Evolutionary conservation across 1,284 basidiomycete species (phyloP), one percentile per base, ranked within the genome.

Genomic region (Schizophyllum amplum): DNA sequence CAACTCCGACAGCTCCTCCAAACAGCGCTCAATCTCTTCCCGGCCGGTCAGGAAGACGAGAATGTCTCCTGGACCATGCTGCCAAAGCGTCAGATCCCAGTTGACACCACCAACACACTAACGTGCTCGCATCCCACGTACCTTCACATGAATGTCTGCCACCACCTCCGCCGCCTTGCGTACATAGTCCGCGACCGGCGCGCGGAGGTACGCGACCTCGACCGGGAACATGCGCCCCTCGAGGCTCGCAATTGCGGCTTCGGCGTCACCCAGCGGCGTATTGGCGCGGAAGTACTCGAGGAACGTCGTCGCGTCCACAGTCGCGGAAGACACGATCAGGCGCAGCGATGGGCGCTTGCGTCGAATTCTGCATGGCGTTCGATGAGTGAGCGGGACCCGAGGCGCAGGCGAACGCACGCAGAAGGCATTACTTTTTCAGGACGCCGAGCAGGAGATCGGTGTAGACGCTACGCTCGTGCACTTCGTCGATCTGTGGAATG

Each of bases 31-130:
- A 53, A 99, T 99, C 66, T 99, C 97, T 65, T 99, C 96, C 56
- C 96, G 80, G n/a, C 97, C 94, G 0, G 97, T 95, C 52, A 98
- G 70, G 68, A 99, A 99, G 3, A 98, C 85, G 11, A 99, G 80
- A 48, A 99, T 83, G 70, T 98, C 95, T 0, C 96, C 96, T 1
- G 84, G 78, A 64, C 83, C 81, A 75, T 88, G 83, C 76, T 86
- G 60, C 42, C n/a, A 24, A 27, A 55, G 53, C 49, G 4, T 42
- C 7, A 9, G 13, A 42, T 4, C 13, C 17, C 33, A 42, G 33
- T 17, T 4, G n/a, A n/a, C n/a, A 4, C 7, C 17, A 3, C 4
- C 33, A 42, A 9, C 2, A 13, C 33, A 4, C 33, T 3, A 42
- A 17, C 17, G 4, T 42, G 21, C 52, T 55, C 48, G n/a, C 20